A percentile compares a stretch with the other conserved stretches of the same genome.
Conservation (phyloP, 805 yeast species). For the Saccharomyces cerevisiae region DNA sequence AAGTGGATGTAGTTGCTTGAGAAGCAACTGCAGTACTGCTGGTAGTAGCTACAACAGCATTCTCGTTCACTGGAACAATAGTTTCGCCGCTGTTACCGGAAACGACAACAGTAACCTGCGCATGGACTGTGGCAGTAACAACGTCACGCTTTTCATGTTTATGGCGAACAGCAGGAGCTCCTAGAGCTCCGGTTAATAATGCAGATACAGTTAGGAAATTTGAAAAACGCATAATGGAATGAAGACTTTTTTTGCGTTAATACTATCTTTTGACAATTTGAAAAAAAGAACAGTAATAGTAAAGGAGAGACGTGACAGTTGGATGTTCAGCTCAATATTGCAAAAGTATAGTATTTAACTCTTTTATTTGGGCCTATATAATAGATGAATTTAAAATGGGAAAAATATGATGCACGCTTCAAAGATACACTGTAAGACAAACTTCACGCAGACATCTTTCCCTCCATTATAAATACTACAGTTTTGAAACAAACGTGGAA, state of each 20-base stretch:
- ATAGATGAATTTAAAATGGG: neutral
- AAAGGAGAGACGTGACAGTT: constrained; percentile 1
- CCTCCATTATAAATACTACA: neutral
- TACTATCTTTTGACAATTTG: neutral
- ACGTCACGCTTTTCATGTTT: constrained; percentile 41
- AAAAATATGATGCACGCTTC: neutral
- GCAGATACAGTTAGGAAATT: constrained; percentile 40
- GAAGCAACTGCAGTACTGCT: constrained; percentile 19
- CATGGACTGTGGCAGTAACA: constrained; percentile 44
- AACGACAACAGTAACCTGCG: constrained; percentile 32
- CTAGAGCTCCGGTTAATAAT: constrained; percentile 39
- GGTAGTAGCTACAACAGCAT: constrained; percentile 24
- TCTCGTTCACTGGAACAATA: constrained; percentile 17
- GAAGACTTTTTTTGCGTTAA: neutral
- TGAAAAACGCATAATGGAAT: constrained; percentile 40
- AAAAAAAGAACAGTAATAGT: neutral
- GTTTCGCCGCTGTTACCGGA: constrained; percentile 6
- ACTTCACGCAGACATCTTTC: neutral
- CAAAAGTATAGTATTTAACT: neutral
- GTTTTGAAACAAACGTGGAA: neutral
- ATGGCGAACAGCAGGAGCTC: constrained; percentile 62
- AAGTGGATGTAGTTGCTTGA: constrained; percentile 23
- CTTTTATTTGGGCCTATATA: constrained; percentile 4
- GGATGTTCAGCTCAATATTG: neutral
- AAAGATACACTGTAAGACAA: neutral